Evolutionary conservation across 2,329 filamentous ascomycete species (phyloP).

Genomic region (Venturia oleaginea): DNA sequence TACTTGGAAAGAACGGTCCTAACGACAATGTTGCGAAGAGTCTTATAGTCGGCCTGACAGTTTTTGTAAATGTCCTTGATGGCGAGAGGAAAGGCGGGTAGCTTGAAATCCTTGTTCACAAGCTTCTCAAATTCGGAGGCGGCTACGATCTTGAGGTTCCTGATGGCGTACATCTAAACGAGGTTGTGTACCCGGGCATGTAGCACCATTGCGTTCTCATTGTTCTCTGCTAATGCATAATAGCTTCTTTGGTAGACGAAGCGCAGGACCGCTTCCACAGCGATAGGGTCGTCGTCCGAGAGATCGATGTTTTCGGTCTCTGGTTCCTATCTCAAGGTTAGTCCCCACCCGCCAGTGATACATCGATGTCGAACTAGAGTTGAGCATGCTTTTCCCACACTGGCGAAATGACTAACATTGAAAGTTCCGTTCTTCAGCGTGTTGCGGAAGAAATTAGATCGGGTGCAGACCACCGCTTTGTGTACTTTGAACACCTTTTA

Average conservation of each 20-base stretch:
- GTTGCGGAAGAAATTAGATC: not conserved
- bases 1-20: not conserved
- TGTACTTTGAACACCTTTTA: not conserved
- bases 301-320: not conserved
- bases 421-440: not conserved
- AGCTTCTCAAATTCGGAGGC: not conserved
- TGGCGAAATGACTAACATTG: not conserved
- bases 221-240: not conserved
- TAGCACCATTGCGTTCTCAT: not conserved
- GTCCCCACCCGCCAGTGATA: not conserved
- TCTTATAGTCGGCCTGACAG: not conserved
- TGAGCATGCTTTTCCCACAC: too few species aligned
- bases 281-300: constrained; percentile 4
- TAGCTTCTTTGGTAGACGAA: not conserved
- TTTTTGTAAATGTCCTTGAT: not conserved
- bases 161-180: not conserved
- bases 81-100: not conserved
- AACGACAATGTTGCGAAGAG: not conserved
- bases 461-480: constrained; percentile 2
- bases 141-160: not conserved
- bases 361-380: not conserved
- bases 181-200: not conserved
- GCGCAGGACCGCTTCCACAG: not conserved
- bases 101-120: not conserved
- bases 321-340: not conserved